A percentile compares a stretch with the other conserved stretches of the same genome.
phyloP scores from a whole-genome alignment of 257 asterid species.

The Solanum chiquidenum region DNA sequence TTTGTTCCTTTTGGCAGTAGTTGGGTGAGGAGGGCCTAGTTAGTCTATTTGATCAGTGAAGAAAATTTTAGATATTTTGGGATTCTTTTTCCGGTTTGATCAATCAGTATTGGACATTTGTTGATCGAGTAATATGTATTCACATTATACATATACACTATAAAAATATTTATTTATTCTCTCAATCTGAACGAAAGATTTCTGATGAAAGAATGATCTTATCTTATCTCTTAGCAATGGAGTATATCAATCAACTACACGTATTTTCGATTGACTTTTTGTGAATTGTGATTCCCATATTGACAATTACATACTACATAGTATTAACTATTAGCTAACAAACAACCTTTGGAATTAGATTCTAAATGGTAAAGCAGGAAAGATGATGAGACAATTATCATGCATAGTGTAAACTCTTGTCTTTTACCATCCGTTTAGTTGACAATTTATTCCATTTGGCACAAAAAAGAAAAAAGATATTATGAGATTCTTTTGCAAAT shows the following conservation, averaged over 20 bases:
- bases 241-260: background rate
- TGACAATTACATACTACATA: background rate
- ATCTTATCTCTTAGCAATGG: background rate
- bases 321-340: background rate
- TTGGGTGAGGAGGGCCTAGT: background rate
- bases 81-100: background rate
- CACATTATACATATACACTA: background rate
- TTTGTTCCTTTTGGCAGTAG: background rate
- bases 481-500: background rate
- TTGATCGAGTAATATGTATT: background rate
- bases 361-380: background rate
- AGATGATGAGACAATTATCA: background rate
- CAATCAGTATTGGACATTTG: background rate
- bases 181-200: fast-evolving
- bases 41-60: background rate
- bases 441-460: background rate
- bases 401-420: background rate
- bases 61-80: background rate
- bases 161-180: background rate
- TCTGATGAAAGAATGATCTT: background rate
- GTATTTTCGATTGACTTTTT: background rate
- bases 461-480: background rate
- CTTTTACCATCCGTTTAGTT: background rate
- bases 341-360: background rate
- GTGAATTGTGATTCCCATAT: background rate